A percentile compares a stretch with the other conserved stretches of the same genome.
Evolutionary conservation across 495 filamentous ascomycete species (phyloP).

Genomic region (Cercophora sp.): DNA sequence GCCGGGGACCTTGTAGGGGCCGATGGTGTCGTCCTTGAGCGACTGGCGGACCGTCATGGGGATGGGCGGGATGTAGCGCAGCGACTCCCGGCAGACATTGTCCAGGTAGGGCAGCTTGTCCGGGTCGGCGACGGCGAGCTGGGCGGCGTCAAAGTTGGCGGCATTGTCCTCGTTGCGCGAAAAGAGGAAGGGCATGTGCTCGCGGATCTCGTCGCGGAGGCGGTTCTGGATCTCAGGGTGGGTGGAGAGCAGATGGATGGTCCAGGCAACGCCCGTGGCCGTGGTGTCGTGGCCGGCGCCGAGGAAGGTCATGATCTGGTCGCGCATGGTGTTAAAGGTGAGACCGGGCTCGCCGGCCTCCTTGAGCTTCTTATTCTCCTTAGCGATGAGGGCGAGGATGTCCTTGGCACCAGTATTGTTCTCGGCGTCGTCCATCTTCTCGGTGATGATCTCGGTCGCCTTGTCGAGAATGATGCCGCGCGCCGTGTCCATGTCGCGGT

Average conservation of each 20-base stretch:
- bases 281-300: slow-evolving; percentile 41
- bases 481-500: slow-evolving; percentile 39
- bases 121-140: slow-evolving; percentile 20
- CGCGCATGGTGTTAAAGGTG: slow-evolving; percentile 41
- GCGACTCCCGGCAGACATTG: slow-evolving; percentile 48
- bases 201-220: slow-evolving; percentile 33
- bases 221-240: slow-evolving; percentile 31
- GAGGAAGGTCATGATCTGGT: slow-evolving; percentile 47
- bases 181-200: slow-evolving; percentile 41
- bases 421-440: slow-evolving; percentile 15
- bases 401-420: slow-evolving; percentile 35
- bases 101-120: slow-evolving; percentile 35
- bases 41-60: slow-evolving; percentile 37
- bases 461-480: slow-evolving; percentile 35
- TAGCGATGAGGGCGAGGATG: slow-evolving; percentile 41
- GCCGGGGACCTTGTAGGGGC: slow-evolving; percentile 25
- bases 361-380: slow-evolving; percentile 24
- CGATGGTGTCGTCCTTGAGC: slow-evolving; percentile 24
- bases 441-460: slow-evolving; percentile 19
- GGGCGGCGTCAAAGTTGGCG: slow-evolving; percentile 18
- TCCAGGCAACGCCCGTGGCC: slow-evolving; percentile 34
- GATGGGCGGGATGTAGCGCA: slow-evolving; percentile 46
- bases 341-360: slow-evolving; percentile 24
- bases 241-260: slow-evolving; percentile 30
- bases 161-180: not conserved